Evolutionary conservation across 306 rosid genomes (phyloP).

Genomic region (Dryas alaskensis): DNA sequence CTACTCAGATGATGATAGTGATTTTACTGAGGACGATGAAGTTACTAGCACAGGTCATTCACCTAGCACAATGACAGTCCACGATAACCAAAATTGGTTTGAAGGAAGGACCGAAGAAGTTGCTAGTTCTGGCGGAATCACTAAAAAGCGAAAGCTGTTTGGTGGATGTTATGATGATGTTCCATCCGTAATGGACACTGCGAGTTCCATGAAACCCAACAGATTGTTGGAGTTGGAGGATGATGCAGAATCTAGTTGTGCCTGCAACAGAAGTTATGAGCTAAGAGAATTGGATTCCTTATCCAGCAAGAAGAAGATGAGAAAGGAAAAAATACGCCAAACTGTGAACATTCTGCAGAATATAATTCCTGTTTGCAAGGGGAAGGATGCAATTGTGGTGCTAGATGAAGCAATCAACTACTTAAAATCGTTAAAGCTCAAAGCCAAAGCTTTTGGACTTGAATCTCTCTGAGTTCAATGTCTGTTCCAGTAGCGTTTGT

Average conservation of each 20-base stretch:
- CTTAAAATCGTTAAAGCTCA: slow-evolving; percentile 64
- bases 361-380: slow-evolving; percentile 74
- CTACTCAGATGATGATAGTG: slow-evolving; percentile 66
- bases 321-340: slow-evolving; percentile 68
- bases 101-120: slow-evolving; percentile 43
- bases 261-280: slow-evolving; percentile 35
- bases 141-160: slow-evolving; percentile 63
- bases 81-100: slow-evolving; percentile 33
- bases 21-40: slow-evolving; percentile 74
- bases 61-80: slow-evolving; percentile 66
- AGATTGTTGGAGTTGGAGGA: slow-evolving; percentile 36
- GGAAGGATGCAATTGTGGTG: slow-evolving; percentile 64
- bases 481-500: slow-evolving; percentile 4
- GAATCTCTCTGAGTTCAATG: slow-evolving; percentile 37
- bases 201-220: slow-evolving; percentile 48
- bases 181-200: slow-evolving; percentile 52
- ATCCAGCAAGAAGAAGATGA: slow-evolving; percentile 47
- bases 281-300: slow-evolving; percentile 37
- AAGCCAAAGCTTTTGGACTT: slow-evolving; percentile 58
- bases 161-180: slow-evolving; percentile 33
- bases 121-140: slow-evolving; percentile 58
- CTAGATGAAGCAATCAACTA: slow-evolving; percentile 82
- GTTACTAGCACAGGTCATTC: slow-evolving; percentile 98
- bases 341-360: slow-evolving; percentile 65
- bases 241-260: slow-evolving; percentile 78